A percentile compares a stretch with the other conserved stretches of the same genome.
Conservation (phyloP, 2,329 filamentous ascomycete genomes). For the Penicillium sp. region DNA sequence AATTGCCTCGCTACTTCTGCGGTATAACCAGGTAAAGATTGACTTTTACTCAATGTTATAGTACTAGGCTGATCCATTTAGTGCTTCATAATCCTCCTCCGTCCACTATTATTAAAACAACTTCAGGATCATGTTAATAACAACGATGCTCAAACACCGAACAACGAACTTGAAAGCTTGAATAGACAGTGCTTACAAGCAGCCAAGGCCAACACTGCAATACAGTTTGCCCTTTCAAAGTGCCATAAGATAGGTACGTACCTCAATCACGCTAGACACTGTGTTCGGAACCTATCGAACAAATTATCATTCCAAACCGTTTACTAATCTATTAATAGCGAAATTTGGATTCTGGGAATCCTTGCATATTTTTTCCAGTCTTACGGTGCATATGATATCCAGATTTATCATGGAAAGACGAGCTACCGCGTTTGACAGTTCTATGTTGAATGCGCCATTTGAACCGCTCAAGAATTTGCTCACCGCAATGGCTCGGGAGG, state of each 20-base stretch:
- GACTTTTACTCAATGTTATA: no score
- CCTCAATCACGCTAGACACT: no score
- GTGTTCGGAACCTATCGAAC: no score
- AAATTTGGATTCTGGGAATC: conserved; percentile 31
- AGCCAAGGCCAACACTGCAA: neutral
- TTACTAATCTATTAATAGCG: conserved; percentile 5
- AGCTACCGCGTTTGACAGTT: neutral
- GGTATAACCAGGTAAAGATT: conserved; percentile 20
- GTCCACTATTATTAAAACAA: conserved; percentile 15
- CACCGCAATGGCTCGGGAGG: neutral
- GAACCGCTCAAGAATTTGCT: conserved; percentile 1
- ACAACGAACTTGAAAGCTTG: neutral
- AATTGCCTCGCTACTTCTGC: conserved; percentile 13
- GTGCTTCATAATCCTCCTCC: conserved; percentile 16
- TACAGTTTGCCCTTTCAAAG: neutral
- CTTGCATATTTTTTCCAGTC: conserved; percentile 29
- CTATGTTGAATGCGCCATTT: neutral
- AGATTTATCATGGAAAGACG: conserved; percentile 1
- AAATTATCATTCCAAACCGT: no score
- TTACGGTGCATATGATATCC: conserved; percentile 23
- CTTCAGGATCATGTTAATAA: conserved; percentile 1
- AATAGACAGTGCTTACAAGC: neutral
- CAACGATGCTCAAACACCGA: neutral
- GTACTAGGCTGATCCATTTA: neutral
- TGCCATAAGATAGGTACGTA: conserved; percentile 1